Base-by-base conservation (phyloP, 768 basidiomycete genomes). In the Lactarius evosmus region DNA sequence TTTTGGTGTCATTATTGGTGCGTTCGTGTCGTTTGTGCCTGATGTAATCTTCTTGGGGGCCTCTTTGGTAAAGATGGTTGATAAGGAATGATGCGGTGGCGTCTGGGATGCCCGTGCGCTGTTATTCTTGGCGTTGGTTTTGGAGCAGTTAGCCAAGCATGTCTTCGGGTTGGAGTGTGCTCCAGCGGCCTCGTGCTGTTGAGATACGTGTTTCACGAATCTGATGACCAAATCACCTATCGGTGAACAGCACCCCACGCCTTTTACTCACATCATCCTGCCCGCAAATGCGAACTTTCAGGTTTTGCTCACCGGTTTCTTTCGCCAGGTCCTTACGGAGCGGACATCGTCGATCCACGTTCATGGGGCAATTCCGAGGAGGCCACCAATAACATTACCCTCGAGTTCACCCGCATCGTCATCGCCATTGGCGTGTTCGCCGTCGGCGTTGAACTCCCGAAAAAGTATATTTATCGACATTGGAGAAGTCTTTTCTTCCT, bases 371-470 rank as follows among this genome's bases (percentile, higher is more conserved):
- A 76, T 5, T 68, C 78, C 57, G 78, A 79, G 4, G 77, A 81
- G 34, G 70, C 71, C 2, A 78, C 81, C 12, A 92, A 98, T 75
- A 76, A 78, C 27, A 91, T 99, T 63, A 95, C 93, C 1, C 82
- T 99, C 63, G 97, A 99, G 75, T 82, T 89, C 61, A 95, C 93
- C 9, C 83, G 97, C 17, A 87, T 98, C 61, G 90, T 98, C 51
- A 85, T 99, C 34, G 97, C 96, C 17, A 90, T 98, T 59, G 94
- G 94, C 22, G 96, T 99, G 0, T 99, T 99, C 73, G 96, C 96
- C 8, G 93, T 99, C 59, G 97, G 97, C 17, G 97, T 98, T 27
- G 97, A 99, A 73, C 79, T 98, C 72, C 97, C 97, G 27, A 94
- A 95, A 77, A 91, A 91, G 4, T 99, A 98, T 76, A 91, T 98